phyloP scores from a whole-genome alignment of 2,329 filamentous ascomycete genomes.

The Phialemonium atrogriseum region DNA sequence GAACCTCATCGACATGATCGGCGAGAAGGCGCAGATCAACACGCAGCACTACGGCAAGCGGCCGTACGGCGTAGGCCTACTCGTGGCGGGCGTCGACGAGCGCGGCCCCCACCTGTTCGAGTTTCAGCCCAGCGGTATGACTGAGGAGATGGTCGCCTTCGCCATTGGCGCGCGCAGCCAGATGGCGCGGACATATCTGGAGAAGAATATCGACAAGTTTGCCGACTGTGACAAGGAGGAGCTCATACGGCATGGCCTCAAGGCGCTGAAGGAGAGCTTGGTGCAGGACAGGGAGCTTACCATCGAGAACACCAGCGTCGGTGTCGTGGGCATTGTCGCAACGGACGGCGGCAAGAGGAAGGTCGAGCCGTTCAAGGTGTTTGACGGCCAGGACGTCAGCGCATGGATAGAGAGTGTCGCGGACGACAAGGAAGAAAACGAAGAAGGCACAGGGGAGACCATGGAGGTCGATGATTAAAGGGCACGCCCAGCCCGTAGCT shows the following conservation, averaged over 20 bases:
- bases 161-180: slow-evolving; percentile 93
- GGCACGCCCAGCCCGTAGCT: too few species aligned
- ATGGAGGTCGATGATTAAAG: slow-evolving; percentile 23
- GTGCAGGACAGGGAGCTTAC: slow-evolving; percentile 97
- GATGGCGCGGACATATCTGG: slow-evolving; percentile 95
- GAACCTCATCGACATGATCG: slow-evolving; percentile 84
- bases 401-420: slow-evolving; percentile 72
- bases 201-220: slow-evolving; percentile 84
- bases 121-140: slow-evolving; percentile 94
- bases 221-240: slow-evolving; percentile 69
- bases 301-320: slow-evolving; percentile 91
- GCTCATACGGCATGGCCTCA: slow-evolving; percentile 81
- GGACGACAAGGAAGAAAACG: slow-evolving; percentile 43
- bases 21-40: slow-evolving; percentile 93
- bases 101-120: slow-evolving; percentile 94
- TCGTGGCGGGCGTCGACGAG: slow-evolving; percentile 91
- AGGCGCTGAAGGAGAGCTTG: slow-evolving; percentile 88
- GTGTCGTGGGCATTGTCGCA: slow-evolving; percentile 60
- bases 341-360: slow-evolving; percentile 41
- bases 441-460: slow-evolving; percentile 25
- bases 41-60: slow-evolving; percentile 96
- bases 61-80: slow-evolving; percentile 87
- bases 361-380: slow-evolving; percentile 79
- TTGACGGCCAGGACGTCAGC: slow-evolving; percentile 80
- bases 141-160: slow-evolving; percentile 93